Evolutionary conservation across 1,139 yeast species (phyloP).

Genomic region (Yamadazyma diddensiae): DNA sequence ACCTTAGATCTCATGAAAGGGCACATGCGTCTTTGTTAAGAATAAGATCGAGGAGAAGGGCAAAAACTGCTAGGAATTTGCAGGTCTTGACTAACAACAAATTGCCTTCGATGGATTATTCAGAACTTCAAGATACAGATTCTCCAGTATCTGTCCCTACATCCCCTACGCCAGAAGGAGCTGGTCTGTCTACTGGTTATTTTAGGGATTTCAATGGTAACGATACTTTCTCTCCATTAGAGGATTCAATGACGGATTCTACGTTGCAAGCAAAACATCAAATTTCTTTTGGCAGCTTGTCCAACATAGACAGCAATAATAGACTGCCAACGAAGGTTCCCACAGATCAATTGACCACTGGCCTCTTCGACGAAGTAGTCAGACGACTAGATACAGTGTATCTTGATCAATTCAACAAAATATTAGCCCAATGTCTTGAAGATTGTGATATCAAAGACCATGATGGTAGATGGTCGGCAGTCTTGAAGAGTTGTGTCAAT

Average conservation of each 20-base stretch:
- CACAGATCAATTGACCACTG: conserved; percentile 3
- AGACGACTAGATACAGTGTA: conserved; percentile 16
- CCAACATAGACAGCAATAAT: conserved; percentile 2
- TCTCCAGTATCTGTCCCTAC: conserved; percentile 20
- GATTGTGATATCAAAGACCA: conserved; percentile 50
- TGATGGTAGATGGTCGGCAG: conserved; percentile 38
- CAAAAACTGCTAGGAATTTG: conserved; percentile 35
- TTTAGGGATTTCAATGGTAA: conserved; percentile 4
- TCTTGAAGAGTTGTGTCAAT: conserved; percentile 24
- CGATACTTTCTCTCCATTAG: conserved; percentile 5
- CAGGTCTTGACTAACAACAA: conserved; percentile 23
- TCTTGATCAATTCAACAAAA: conserved; percentile 25
- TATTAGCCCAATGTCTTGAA: conserved; percentile 62
- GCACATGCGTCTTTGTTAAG: conserved; percentile 67
- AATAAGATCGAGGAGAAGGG: conserved; percentile 58
- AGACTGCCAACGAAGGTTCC: conserved; percentile 7
- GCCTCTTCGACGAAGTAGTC: conserved; percentile 11
- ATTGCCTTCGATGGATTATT: conserved; percentile 22
- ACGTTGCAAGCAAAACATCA: conserved; percentile 10
- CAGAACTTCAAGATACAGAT: conserved; percentile 7
- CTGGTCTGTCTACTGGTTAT: conserved; percentile 7
- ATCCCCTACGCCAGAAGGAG: conserved; percentile 13
- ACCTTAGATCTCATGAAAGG: conserved; percentile 51
- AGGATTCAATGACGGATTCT: conserved; percentile 1
- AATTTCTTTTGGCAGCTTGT: conserved; percentile 11